phyloP scores from a whole-genome alignment of 345 rosid genomes.

The Excoecaria cochinchinensis region DNA sequence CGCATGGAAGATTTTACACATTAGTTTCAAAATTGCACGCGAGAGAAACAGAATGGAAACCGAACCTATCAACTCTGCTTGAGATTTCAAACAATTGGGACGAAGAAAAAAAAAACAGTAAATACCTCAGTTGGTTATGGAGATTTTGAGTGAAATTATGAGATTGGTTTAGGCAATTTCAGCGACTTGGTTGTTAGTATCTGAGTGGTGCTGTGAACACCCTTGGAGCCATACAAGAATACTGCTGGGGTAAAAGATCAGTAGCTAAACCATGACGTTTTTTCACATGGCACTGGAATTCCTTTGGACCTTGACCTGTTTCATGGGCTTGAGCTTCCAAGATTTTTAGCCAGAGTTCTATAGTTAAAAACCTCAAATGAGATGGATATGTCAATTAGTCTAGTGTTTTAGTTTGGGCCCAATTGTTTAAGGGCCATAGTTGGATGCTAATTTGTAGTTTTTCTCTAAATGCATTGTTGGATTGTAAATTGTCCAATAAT shows the following conservation, averaged over 20 bases:
- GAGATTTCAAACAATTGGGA: not conserved
- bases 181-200: not conserved
- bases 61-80: not conserved
- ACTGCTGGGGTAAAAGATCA: not conserved
- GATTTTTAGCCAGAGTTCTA: no score
- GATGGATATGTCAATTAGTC: no score
- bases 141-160: not conserved
- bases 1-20: constrained; percentile 14
- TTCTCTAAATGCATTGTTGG: no score
- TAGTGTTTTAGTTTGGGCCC: no score
- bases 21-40: not conserved
- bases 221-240: not conserved
- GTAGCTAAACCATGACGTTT: not conserved
- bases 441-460: no score
- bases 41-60: constrained; percentile 4
- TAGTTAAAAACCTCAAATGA: no score
- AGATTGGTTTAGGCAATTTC: not conserved
- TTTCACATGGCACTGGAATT: no score
- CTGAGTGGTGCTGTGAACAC: not conserved
- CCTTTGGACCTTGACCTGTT: not conserved
- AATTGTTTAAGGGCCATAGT: no score
- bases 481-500: no score
- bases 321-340: not conserved
- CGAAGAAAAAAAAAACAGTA: not conserved
- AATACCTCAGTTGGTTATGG: constrained; percentile 6